These are phyloP conservation scores for Hordeum vulgare DNA, from an alignment of 176 grass and related monocot genomes.

Conservation along the genomic window DNA sequence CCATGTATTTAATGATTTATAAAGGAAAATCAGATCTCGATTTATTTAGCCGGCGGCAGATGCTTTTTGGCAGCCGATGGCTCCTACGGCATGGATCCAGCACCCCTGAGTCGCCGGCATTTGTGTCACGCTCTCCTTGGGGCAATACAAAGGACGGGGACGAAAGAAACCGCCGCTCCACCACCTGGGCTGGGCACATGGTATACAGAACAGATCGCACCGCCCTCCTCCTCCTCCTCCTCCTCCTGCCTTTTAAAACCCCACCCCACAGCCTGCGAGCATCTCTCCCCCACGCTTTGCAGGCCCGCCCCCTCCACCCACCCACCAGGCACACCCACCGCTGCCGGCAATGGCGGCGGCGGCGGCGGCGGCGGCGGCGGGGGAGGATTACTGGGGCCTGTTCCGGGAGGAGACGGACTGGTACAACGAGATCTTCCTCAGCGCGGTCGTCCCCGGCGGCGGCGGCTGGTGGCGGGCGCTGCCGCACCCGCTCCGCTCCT, in stretches of 20 bases:
- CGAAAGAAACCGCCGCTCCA: not conserved
- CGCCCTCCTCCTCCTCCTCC: not conserved
- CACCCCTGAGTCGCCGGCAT: not conserved
- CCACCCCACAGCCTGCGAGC: not conserved
- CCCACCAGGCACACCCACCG: not conserved
- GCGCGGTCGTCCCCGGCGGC: slow-evolving; percentile 36
- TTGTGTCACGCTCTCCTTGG: not conserved
- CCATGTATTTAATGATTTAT: no score
- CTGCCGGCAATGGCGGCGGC: slow-evolving; percentile 41
- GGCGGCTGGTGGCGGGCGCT: slow-evolving; percentile 54
- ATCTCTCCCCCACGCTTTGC: not conserved
- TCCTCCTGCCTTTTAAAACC: not conserved
- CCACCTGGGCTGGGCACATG: not conserved
- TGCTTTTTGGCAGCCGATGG: not conserved
- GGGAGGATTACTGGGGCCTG: slow-evolving; percentile 33
- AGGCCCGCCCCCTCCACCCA: not conserved
- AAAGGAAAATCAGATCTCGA: no score
- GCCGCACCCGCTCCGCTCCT: slow-evolving; percentile 71
- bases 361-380: slow-evolving; percentile 9
- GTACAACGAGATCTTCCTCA: slow-evolving; percentile 84
- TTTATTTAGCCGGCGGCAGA: no score
- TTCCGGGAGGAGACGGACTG: slow-evolving; percentile 75
- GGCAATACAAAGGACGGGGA: not conserved
- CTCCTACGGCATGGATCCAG: not conserved
- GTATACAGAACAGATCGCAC: not conserved